Conservation (phyloP, 2,329 filamentous ascomycete genomes). For the Plectosphaerella cucumerina region DNA sequence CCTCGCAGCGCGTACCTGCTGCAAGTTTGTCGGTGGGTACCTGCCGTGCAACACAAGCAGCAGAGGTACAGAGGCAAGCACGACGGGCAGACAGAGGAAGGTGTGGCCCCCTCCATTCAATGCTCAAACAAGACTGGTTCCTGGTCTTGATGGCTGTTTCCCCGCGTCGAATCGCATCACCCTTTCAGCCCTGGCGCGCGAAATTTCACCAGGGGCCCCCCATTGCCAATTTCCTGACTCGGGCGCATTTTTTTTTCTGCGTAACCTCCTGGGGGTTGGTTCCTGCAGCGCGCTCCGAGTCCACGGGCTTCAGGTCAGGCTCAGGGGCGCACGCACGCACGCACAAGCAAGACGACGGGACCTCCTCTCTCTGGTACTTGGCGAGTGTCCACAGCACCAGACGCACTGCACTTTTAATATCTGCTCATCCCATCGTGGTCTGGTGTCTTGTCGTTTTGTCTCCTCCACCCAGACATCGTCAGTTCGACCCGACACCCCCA, state of each 20-base stretch:
- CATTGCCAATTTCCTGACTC: neutral
- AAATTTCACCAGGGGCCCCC: neutral
- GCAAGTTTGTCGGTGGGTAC: too few species aligned
- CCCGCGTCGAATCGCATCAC: neutral
- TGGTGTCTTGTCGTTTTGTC: too few species aligned
- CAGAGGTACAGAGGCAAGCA: too few species aligned
- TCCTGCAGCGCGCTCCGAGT: neutral
- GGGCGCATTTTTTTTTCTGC: neutral
- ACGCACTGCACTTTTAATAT: too few species aligned
- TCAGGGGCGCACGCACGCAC: neutral
- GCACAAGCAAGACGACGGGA: neutral
- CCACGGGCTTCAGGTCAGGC: neutral
- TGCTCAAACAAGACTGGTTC: neutral
- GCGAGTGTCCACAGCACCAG: too few species aligned
- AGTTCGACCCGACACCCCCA: too few species aligned
- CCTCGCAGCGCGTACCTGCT: too few species aligned
- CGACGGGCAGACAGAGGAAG: too few species aligned
- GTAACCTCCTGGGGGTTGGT: neutral
- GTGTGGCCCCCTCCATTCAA: neutral
- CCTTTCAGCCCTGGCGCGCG: neutral
- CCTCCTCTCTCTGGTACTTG: neutral
- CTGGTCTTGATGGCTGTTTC: neutral
- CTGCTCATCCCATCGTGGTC: too few species aligned
- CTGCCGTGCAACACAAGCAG: too few species aligned
- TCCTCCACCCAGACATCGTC: too few species aligned